Base-by-base conservation (phyloP, 2,329 filamentous ascomycete genomes). In the Aspergillus glaucus region DNA sequence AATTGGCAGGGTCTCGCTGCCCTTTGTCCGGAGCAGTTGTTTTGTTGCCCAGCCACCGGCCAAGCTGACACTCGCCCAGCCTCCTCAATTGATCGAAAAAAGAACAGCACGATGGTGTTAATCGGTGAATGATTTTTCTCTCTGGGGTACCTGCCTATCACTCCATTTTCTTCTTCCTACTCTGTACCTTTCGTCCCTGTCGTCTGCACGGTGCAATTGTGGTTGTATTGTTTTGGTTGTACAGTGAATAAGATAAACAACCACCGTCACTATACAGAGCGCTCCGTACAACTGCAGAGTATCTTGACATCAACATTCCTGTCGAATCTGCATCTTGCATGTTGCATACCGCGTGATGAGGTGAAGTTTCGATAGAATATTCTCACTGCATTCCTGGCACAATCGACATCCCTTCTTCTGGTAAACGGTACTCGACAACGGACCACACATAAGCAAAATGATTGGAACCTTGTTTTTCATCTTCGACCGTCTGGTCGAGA, bases 401-500 rank as follows among this genome's bases (percentile, higher is more conserved):
- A 30, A 30, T 30, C 26, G 26, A 30, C 26, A 46, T 42, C 52
- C 44, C 46, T 51, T 47, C 40, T 48, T 50, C 44, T 49, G 46
- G 45, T 48, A 43, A 51, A 43, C 41, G 26, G 26, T 30, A 12
- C 26, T 12, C 26, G 10, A 30, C 26, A 10, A 17, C 36, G 36
- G 6, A 39, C 19, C 36, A 19, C 36, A 53, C 36, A 9, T 8
- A 36, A 49, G n/a, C 66, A 72, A 64, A 48, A 76, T 76, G 72
- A 66, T 77, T 52, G 71, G 68, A 53, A 79, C 79, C 50, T 60
- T 84, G 43, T 76, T 82, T 58, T 85, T 84, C 73, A 74, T 79
- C 66, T 78, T 78, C 64, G 82, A 79, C 74, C 78, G 81, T 50
- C 60, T 83, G 62, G 71, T 78, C 63, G 72, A 85, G 65, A 77